These are phyloP conservation scores for Tuber calosporum DNA, from an alignment of 495 filamentous ascomycete genomes.

Conservation along the genomic window DNA sequence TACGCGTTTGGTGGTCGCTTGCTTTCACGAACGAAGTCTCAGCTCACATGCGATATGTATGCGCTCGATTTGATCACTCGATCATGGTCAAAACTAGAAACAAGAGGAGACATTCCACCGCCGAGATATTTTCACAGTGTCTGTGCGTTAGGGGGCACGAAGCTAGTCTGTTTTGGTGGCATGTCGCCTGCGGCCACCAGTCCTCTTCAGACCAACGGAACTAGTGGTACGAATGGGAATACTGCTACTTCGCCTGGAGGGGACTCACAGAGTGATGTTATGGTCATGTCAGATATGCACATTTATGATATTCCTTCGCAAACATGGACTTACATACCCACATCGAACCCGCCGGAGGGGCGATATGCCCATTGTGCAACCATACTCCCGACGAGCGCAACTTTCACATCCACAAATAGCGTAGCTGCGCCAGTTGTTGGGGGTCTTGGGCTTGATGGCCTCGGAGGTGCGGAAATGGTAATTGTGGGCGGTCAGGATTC, in stretches of 20 bases:
- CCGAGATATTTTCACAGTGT: constrained; percentile 96
- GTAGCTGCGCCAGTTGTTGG: constrained; percentile 28
- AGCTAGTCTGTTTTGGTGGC: constrained; percentile 93
- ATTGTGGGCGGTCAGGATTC: constrained; percentile 94
- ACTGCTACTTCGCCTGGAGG: constrained; percentile 42
- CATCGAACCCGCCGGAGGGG: constrained; percentile 74
- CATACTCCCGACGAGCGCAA: constrained; percentile 78
- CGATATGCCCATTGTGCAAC: constrained; percentile 95
- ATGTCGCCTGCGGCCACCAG: constrained; percentile 68
- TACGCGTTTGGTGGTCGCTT: constrained; percentile 93
- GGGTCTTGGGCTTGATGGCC: constrained; percentile 79
- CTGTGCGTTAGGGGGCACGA: constrained; percentile 85
- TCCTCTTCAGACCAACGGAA: constrained; percentile 38
- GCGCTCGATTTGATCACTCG: constrained; percentile 84
- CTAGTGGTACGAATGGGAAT: constrained; percentile 31
- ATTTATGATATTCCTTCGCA: constrained; percentile 83
- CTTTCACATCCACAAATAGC: constrained; percentile 59
- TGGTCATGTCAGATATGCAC: constrained; percentile 97
- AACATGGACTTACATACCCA: constrained; percentile 77
- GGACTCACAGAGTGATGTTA: constrained; percentile 76
- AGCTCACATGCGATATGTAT: constrained; percentile 78
- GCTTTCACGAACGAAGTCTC: constrained; percentile 69
- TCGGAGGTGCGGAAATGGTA: constrained; percentile 92
- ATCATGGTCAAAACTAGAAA: constrained; percentile 87
- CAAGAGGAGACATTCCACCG: constrained; percentile 73